phyloP scores from a whole-genome alignment of 2,329 filamentous ascomycete genomes.

The Aspergillus glaucus region DNA sequence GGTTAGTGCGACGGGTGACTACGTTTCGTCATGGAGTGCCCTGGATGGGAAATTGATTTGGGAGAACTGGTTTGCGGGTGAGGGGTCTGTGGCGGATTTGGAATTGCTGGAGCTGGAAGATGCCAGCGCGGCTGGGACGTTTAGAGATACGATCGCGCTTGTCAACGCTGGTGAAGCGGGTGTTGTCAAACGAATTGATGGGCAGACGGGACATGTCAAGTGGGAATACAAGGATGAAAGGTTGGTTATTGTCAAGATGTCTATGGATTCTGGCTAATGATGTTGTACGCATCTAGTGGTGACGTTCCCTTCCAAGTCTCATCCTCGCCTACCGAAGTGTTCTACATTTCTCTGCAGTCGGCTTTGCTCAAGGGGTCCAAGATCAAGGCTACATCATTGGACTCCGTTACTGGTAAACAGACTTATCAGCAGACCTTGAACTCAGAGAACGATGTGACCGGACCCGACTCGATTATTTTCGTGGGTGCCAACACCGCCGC shows the following conservation, averaged over 20 bases:
- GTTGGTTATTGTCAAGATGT: constrained; percentile 22
- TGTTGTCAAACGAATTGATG: constrained; percentile 65
- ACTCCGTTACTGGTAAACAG: constrained; percentile 66
- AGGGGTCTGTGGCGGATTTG: constrained; percentile 39
- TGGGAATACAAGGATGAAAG: constrained; percentile 70
- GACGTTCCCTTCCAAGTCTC: constrained; percentile 70
- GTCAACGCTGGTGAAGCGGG: constrained; percentile 48
- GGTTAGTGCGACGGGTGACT: constrained; percentile 63
- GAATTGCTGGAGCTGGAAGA: constrained; percentile 71
- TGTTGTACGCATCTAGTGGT: constrained; percentile 41
- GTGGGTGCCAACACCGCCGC: constrained; percentile 35
- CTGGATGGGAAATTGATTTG: constrained; percentile 73
- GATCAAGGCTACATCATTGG: constrained; percentile 68
- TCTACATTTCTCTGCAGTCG: constrained; percentile 68
- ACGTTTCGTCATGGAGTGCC: constrained; percentile 76
- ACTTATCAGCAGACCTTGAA: constrained; percentile 65
- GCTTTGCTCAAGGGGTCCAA: constrained; percentile 62
- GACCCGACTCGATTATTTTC: constrained; percentile 34
- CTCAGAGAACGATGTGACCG: constrained; percentile 64
- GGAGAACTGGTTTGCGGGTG: constrained; percentile 56
- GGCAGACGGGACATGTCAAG: constrained; percentile 62
- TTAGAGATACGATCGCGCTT: constrained; percentile 61
- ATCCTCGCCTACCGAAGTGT: constrained; percentile 62
- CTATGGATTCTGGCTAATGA: constrained; percentile 1
- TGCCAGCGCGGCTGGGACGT: constrained; percentile 39